Conservation (phyloP, 108 stramenopile species). For the Chaetoceros tenuissimus region DNA sequence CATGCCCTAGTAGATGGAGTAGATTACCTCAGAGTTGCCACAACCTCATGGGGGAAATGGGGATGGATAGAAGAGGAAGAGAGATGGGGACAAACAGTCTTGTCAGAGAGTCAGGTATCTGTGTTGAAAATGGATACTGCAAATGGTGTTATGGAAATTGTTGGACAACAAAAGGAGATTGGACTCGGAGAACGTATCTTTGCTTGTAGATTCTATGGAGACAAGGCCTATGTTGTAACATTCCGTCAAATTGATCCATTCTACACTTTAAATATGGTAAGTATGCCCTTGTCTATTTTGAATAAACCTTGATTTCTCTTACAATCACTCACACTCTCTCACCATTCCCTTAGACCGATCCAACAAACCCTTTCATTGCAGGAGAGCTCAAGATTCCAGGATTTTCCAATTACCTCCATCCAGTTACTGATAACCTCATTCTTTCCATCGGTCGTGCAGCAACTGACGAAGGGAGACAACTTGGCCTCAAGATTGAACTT, state of each 20-base stretch:
- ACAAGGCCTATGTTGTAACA: constrained; percentile 6
- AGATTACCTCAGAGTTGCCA: constrained; percentile 34
- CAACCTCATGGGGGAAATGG: constrained; percentile 12
- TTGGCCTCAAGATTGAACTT: not conserved
- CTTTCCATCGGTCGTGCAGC: not conserved
- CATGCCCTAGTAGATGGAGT: not conserved
- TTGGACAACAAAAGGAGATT: not conserved
- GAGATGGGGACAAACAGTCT: not conserved
- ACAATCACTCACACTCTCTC: too few species aligned
- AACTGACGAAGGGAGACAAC: not conserved
- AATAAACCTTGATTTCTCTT: too few species aligned
- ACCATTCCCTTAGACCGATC: too few species aligned
- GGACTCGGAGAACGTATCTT: not conserved
- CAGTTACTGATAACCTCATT: constrained; percentile 1
- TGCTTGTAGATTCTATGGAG: not conserved
- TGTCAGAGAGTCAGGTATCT: not conserved
- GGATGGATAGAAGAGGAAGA: not conserved
- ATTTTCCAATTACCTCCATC: constrained; percentile 21
- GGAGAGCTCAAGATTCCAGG: constrained; percentile 43
- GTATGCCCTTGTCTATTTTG: too few species aligned
- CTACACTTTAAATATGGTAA: constrained; percentile 1
- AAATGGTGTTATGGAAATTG: not conserved
- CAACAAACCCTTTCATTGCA: constrained; percentile 11
- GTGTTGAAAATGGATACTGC: not conserved
- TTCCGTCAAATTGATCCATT: constrained; percentile 17